Percentiles rank a stretch among this genome's conserved stretches.
These are phyloP conservation scores for Gossypium thurberi DNA, from an alignment of 345 rosid genomes.

Conservation along the genomic window DNA sequence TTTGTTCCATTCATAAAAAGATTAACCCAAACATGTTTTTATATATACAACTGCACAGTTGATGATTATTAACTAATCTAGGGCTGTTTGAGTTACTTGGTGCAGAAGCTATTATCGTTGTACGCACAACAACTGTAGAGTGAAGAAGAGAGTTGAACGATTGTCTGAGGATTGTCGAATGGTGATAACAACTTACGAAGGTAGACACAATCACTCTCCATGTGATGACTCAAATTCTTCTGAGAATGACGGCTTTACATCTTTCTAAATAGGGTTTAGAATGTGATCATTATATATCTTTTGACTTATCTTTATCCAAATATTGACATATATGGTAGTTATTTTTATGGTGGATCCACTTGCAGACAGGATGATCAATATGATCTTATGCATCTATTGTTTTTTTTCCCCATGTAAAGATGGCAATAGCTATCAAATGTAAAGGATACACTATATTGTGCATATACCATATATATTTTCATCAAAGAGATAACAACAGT, in stretches of 20 bases:
- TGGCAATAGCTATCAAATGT: neutral
- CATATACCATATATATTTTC: neutral
- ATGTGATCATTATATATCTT: neutral
- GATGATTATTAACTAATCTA: no score
- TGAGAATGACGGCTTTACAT: conserved; percentile 64
- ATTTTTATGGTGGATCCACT: neutral
- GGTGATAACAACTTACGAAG: conserved; percentile 98
- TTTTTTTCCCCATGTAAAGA: neutral
- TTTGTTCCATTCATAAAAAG: neutral
- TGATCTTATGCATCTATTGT: neutral
- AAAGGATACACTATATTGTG: neutral
- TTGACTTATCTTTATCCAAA: neutral
- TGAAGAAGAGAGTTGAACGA: conserved; percentile 96
- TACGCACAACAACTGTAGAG: conserved; percentile 80
- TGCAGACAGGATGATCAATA: neutral
- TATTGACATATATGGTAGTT: neutral
- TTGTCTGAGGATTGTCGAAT: conserved; percentile 92
- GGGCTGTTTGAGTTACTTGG: neutral
- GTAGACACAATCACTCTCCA: conserved; percentile 91
- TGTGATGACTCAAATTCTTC: conserved; percentile 81
- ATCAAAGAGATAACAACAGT: neutral
- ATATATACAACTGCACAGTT: no score
- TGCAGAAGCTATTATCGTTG: conserved; percentile 88
- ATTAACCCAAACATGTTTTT: no score
- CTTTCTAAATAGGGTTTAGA: conserved; percentile 36